A percentile compares a stretch with the other conserved stretches of the same genome.
Conservation (phyloP, 2,329 filamentous ascomycete genomes). For the Aspergillus persii region DNA sequence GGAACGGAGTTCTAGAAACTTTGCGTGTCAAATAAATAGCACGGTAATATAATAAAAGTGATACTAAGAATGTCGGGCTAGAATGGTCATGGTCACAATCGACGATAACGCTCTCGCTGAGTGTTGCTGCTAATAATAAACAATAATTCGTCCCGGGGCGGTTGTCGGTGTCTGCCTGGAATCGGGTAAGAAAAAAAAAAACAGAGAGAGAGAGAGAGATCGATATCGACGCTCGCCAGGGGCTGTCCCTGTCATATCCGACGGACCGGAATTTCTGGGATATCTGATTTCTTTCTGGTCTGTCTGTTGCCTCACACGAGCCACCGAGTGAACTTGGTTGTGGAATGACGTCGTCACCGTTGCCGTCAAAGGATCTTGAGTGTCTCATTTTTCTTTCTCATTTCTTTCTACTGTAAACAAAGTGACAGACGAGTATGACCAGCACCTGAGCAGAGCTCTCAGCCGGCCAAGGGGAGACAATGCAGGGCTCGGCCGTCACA, state of each 20-base stretch:
- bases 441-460: background rate
- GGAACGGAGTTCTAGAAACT: slow-evolving; percentile 2
- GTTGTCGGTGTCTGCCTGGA: background rate
- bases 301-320: background rate
- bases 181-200: background rate
- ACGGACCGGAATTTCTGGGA: background rate
- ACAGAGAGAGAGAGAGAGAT: background rate
- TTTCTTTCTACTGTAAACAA: background rate
- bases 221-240: background rate
- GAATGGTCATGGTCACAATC: slow-evolving; percentile 8
- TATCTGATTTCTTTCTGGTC: background rate
- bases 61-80: slow-evolving; percentile 4
- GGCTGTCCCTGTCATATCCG: background rate
- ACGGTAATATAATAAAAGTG: slow-evolving; percentile 3
- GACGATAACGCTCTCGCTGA: slow-evolving; percentile 1
- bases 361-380: background rate
- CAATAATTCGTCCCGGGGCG: background rate
- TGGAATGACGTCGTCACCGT: background rate
- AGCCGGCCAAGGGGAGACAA: slow-evolving; percentile 1
- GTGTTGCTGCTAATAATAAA: slow-evolving; percentile 6
- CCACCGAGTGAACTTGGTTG: background rate
- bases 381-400: background rate
- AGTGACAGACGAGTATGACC: background rate
- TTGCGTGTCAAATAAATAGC: slow-evolving; percentile 17
- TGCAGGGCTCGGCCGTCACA: background rate